Evolutionary conservation across 345 rosid species (phyloP), one percentile per base, ranked within the genome.

Genomic region (Pugionium dolabratum): DNA sequence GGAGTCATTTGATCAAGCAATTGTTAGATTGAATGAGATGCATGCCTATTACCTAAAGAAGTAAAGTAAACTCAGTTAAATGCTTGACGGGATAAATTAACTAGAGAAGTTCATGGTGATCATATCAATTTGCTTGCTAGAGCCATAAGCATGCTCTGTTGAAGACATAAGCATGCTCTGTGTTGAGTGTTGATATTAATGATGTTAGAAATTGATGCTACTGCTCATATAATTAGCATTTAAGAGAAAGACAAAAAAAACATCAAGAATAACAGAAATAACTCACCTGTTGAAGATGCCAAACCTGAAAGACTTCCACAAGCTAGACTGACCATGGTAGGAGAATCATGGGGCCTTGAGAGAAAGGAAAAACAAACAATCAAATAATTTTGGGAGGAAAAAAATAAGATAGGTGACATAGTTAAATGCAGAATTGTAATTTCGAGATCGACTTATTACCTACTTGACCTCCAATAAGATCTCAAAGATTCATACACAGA

Each of bases 221-320:
- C 6, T 28, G 42, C 50, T 48, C 58, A 40, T 39, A 43, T 25
- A 36, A 11, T 29, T 3, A 36, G n/a, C 28, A 39, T 7, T 57
- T 30, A 9, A 29, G 65, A 67, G 9, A 11, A 58, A 47, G 42
- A 9, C 9, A 18, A 9, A 48, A 28, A 58, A 2, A 29, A 18
- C 18, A 18, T 18, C 18, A 18, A 18, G 18, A 18, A 18, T 18
- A 18, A 18, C 39, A 10, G 29, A 61, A 53, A 64, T 66, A 39
- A 78, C 75, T 84, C 75, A 86, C 97, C 97, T 62, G 99, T 94
- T 56, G 99, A 90, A 40, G 99, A 86, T n/a, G 87, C 99, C 75
- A 94, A 81, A 74, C 99, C 97, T 40, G 99, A 94, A 50, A 90
- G 83, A 76, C 99, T 94, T 76, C 97, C 99, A 75, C 96, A 94